A percentile compares a stretch with the other conserved stretches of the same genome.
Conservation (phyloP, 2,329 filamentous ascomycete species). For the Ophiognomonia clavigignenti-juglandacearum region DNA sequence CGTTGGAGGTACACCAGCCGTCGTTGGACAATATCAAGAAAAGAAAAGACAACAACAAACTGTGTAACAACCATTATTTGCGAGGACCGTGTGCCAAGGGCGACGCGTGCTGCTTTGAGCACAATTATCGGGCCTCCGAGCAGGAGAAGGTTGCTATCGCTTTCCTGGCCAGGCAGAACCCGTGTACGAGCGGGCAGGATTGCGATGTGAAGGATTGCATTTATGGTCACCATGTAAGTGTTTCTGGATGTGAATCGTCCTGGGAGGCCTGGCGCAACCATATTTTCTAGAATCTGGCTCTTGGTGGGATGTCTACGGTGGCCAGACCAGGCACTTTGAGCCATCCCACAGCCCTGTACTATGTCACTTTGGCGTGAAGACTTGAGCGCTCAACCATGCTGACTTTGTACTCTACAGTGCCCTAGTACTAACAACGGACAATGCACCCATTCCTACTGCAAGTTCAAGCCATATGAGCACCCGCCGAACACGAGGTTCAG, state of each 20-base stretch:
- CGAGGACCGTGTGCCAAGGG: slow-evolving; percentile 52
- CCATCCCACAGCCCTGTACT: no score
- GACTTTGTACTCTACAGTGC: slow-evolving; percentile 34
- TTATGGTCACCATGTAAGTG: slow-evolving; percentile 57
- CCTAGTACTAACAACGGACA: slow-evolving; percentile 46
- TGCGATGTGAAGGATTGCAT: slow-evolving; percentile 55
- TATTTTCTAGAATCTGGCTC: no score
- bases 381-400: slow-evolving; percentile 1
- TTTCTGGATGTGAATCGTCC: not conserved
- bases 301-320: not conserved
- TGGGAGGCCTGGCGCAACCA: no score
- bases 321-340: slow-evolving; percentile 2
- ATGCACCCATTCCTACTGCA: slow-evolving; percentile 52
- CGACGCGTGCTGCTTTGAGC: slow-evolving; percentile 51
- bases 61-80: slow-evolving; percentile 60
- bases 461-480: slow-evolving; percentile 48
- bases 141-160: slow-evolving; percentile 54
- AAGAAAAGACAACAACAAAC: slow-evolving; percentile 48
- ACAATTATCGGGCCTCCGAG: slow-evolving; percentile 46
- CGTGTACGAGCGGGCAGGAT: slow-evolving; percentile 53
- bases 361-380: no score
- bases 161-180: slow-evolving; percentile 51
- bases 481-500: slow-evolving; percentile 52
- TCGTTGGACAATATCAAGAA: slow-evolving; percentile 52
- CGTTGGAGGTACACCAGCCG: slow-evolving; percentile 39